phyloP scores from a whole-genome alignment of 192 early-diverging fungal species.

The Coemansia sp. region DNA sequence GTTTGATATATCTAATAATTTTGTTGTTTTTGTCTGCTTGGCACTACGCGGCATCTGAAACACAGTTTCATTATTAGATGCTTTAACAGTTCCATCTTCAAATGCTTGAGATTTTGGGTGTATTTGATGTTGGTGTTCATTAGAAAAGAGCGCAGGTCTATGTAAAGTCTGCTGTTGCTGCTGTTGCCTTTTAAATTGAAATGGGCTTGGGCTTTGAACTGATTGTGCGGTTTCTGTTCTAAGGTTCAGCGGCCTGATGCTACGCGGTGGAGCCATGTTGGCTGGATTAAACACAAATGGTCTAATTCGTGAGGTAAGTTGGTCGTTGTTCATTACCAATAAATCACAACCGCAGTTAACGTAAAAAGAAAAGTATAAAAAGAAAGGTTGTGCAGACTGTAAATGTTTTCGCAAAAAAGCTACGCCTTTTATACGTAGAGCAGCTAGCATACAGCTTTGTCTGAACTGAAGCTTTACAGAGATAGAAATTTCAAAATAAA shows the following conservation, averaged over 20 bases:
- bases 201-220: background rate
- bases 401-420: background rate
- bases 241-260: constrained; percentile 32
- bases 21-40: background rate
- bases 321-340: constrained; percentile 1
- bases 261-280: constrained; percentile 28
- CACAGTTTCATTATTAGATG: background rate
- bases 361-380: background rate
- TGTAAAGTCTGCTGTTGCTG: background rate
- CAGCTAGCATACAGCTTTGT: too few relatives aligned
- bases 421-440: too few relatives aligned
- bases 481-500: too few relatives aligned
- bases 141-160: background rate
- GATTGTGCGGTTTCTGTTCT: background rate
- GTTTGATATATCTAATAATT: background rate
- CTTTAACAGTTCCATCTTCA: background rate
- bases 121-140: background rate
- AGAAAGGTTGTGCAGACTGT: background rate
- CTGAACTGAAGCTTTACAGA: too few relatives aligned
- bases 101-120: background rate
- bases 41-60: background rate
- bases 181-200: background rate
- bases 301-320: constrained; percentile 1
- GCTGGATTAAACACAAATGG: constrained; percentile 40
- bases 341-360: background rate